Evolutionary conservation across 192 early-diverging fungal genomes (phyloP).

Genomic region (Paraglomus brasilianum): DNA sequence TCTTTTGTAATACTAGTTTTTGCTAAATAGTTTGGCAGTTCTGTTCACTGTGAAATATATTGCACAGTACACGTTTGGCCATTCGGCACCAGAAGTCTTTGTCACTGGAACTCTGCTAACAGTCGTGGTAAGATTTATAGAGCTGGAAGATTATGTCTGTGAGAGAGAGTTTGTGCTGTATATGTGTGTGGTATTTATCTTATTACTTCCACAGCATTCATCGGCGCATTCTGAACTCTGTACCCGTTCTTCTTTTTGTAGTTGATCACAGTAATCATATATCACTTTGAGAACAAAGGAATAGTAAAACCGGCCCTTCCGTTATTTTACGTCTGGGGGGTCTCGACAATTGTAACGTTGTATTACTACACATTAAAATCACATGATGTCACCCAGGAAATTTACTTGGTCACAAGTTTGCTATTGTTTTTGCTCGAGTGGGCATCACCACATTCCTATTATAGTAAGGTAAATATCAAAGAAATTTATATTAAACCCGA

Average conservation of each 20-base stretch:
- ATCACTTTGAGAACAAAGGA: constrained; percentile 30
- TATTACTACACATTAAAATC: constrained; percentile 25
- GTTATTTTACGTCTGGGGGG: constrained; percentile 25
- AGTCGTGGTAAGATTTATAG: constrained; percentile 17
- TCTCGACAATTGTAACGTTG: constrained; percentile 24
- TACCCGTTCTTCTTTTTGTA: background rate
- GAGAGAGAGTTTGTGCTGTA: too few relatives aligned
- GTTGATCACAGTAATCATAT: constrained; percentile 30
- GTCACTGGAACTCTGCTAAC: constrained; percentile 30
- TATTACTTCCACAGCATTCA: too few relatives aligned
- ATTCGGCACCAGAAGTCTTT: constrained; percentile 26
- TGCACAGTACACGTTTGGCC: constrained; percentile 30
- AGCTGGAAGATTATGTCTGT: background rate
- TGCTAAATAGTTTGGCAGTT: constrained; percentile 29
- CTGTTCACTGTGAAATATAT: constrained; percentile 30
- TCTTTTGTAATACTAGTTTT: background rate
- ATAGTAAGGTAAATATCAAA: background rate
- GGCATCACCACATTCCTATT: background rate
- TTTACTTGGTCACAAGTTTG: constrained; percentile 27
- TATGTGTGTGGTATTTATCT: too few relatives aligned
- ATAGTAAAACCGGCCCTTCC: constrained; percentile 28
- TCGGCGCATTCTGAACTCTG: background rate
- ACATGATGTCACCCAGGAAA: constrained; percentile 30
- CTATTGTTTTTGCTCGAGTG: constrained; percentile 30
- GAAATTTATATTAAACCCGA: too few relatives aligned